Percentiles rank a stretch among this genome's conserved stretches.
Conservation (phyloP, 2,329 filamentous ascomycete genomes). For the Coniochaeta sp. region DNA sequence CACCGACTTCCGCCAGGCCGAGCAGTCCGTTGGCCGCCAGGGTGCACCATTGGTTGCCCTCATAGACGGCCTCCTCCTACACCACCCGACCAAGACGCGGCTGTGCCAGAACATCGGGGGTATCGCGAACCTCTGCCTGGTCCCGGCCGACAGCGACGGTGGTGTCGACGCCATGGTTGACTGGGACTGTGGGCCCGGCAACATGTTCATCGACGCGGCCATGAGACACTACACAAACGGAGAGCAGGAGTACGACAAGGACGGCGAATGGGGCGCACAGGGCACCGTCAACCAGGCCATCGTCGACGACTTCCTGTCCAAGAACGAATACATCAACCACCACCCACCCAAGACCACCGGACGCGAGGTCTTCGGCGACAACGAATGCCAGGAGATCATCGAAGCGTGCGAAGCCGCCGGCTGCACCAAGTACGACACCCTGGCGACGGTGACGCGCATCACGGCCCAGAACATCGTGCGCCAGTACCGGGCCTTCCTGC, state of each 20-base stretch:
- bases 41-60: background rate
- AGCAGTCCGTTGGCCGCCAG: background rate
- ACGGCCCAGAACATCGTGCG: conserved; percentile 12
- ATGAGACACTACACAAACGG: background rate
- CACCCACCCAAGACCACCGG: background rate
- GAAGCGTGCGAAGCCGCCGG: background rate
- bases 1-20: background rate
- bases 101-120: background rate
- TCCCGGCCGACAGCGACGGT: background rate
- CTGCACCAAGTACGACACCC: conserved; percentile 2
- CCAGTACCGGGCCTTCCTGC: conserved; percentile 15
- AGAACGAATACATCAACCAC: background rate
- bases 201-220: background rate
- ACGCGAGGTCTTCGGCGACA: conserved; percentile 1
- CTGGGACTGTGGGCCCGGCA: background rate
- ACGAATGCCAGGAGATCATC: conserved; percentile 1
- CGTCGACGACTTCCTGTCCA: background rate
- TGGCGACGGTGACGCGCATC: conserved; percentile 1
- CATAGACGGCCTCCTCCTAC: background rate
- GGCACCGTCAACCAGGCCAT: background rate
- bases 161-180: background rate
- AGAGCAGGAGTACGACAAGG: background rate
- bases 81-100: background rate
- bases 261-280: background rate
- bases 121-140: background rate